phyloP scores from a whole-genome alignment of 176 grass and related monocot species.

The Bolboschoenus planiculmis region DNA sequence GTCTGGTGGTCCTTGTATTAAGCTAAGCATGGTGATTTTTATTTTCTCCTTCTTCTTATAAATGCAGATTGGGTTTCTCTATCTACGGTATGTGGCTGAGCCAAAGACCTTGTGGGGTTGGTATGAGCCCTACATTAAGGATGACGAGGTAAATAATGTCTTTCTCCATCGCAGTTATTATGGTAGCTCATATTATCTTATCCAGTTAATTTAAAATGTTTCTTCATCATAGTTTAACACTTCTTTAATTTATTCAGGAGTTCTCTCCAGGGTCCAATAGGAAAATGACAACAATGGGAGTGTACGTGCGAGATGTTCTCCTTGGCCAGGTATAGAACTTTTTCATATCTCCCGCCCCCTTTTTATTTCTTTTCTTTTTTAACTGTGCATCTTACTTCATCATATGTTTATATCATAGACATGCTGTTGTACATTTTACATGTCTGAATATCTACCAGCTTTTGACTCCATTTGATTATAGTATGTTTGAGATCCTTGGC shows the following conservation, averaged over 20 bases:
- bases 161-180: conserved; percentile 20
- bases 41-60: neutral
- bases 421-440: conserved; percentile 39
- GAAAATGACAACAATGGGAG: conserved; percentile 83
- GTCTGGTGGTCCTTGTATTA: neutral
- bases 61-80: conserved; percentile 82
- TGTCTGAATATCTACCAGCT: conserved; percentile 33
- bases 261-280: conserved; percentile 87
- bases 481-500: conserved; percentile 31
- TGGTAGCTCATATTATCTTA: neutral
- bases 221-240: conserved; percentile 11
- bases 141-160: conserved; percentile 67
- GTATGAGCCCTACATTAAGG: conserved; percentile 89
- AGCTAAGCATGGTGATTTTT: neutral
- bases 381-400: neutral
- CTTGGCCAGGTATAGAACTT: conserved; percentile 77
- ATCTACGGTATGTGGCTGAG: conserved; percentile 81
- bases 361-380: neutral
- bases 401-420: conserved; percentile 15
- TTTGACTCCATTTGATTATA: conserved; percentile 18
- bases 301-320: conserved; percentile 93
- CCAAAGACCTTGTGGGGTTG: conserved; percentile 87
- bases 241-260: conserved; percentile 43
- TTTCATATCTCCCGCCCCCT: too few relatives aligned
- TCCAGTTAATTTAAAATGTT: neutral